Evolutionary conservation across 192 early-diverging fungal genomes (phyloP), one percentile per base, ranked within the genome.

Genomic region (Coemansia sp.): DNA sequence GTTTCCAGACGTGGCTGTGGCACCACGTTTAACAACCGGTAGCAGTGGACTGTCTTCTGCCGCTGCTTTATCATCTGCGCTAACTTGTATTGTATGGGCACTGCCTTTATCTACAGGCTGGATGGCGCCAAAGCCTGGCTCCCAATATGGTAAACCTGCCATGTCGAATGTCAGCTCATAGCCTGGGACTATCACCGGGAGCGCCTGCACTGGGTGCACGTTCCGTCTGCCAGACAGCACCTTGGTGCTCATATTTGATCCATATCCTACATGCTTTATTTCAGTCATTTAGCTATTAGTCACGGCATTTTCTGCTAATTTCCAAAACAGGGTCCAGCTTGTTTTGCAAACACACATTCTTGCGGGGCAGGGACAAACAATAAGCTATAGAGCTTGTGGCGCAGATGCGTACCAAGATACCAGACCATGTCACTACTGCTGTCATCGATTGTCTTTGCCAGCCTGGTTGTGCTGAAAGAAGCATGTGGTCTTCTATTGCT

Each of bases 151-250:
- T 3, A 81, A 20, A 1, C 78, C 78, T 7, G 62, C 65, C 72
- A 74, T 74, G 45, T 81, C 78, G 50, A 75, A 81, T 10, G 78
- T 81, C 22, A 81, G 57, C 63, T 75, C 69, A 39, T 75, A 81
- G 5, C 64, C 73, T 3, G 62, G 62, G 16, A 81, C 73, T 39
- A 62, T 19, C 32, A 81, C 78, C 2, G 78, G 73, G 3, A 49
- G 45, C 16, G 73, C 68, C 47, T 72, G 53, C 39, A 56, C 56
- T 10, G 78, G 78, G 20, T 66, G 64, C 61, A 81, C 78, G 52
- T 75, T 57, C 12, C 78, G 78, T 47, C 78, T 59, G 24, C 73
- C 78, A 11, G 78, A 72, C 22, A 81, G 61, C n/a, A 81, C 73
- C 39, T 69, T 71, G 63, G 63, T 62, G 64, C 64, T 73, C 78